Base-by-base conservation (phyloP, 106 monocot genomes). In the Apostasia ramifera region DNA sequence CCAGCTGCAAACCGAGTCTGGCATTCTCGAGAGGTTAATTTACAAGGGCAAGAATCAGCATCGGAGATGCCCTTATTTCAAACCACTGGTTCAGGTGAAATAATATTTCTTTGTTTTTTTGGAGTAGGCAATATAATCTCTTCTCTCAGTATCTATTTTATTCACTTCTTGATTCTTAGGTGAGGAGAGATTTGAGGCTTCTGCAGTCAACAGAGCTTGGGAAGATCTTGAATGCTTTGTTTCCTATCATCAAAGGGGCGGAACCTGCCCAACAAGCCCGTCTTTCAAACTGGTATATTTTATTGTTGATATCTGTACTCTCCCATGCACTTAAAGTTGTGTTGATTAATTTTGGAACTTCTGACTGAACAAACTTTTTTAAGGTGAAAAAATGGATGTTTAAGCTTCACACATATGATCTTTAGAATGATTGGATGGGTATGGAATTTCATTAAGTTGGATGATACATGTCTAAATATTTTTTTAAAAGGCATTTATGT, bases 21-120 rank as follows among this genome's bases (percentile, higher is more conserved):
- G 80, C 12, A 74, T 87, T 44, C 78, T 87, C 11, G 83, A 81
- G 43, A 61, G 87, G 44, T 42, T 87, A 13, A 75, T 87, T 6
- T 87, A 87, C 75, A 87, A 83, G 78, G 59, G 75, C 71, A 83
- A 81, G 68, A 87, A 87, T 55, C 87, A 87, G 75, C 87, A 87
- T 49, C 66, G 87, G 10, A 71, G 78, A 9, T 70, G 75, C 54
- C 63, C 80, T 8, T 80, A 83, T 71, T 83, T 83, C 53, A 80
- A 88, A 66, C 67, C 66, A 63, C 83, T 88, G 42, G 47, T 84
- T 15, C 81, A 81, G 83, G 87, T 86, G 2, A 13, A 2, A 37
- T 2, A 4, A 11, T 7, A 5, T 47, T 71, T 53, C 41, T 26
- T 68, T 44, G 43, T 39, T 61, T 48, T 59, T 67, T 55, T 45